Evolutionary conservation across 805 yeast genomes (phyloP).

Genomic region (Kuraishia capsulata): DNA sequence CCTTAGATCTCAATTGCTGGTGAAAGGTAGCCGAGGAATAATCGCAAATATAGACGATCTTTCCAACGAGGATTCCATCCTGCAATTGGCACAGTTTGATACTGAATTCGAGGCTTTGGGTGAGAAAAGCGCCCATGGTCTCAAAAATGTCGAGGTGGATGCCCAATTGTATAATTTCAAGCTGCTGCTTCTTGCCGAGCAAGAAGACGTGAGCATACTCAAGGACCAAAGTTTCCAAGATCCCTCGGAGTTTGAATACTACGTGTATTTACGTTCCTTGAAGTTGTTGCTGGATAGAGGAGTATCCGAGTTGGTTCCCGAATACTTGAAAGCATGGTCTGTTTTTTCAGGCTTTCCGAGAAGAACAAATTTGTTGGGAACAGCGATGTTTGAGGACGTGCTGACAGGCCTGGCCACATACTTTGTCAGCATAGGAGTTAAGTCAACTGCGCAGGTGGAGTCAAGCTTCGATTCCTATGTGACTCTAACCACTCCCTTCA

Average conservation of each 20-base stretch:
- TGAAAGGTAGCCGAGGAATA: too few relatives aligned
- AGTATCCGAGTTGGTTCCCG: neutral
- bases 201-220: neutral
- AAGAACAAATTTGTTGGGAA: neutral
- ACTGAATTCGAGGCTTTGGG: too few relatives aligned
- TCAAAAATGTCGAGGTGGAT: neutral
- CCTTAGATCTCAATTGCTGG: neutral
- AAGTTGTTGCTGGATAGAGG: neutral
- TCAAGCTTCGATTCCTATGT: neutral
- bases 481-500: neutral
- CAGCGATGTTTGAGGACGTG: neutral
- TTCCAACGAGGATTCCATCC: too few relatives aligned
- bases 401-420: neutral
- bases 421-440: neutral
- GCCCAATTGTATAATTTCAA: neutral
- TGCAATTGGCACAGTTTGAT: neutral
- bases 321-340: neutral
- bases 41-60: too few relatives aligned
- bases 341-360: neutral
- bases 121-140: too few relatives aligned
- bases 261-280: neutral
- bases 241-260: neutral
- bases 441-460: neutral
- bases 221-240: neutral
- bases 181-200: neutral